These are phyloP conservation scores for Globisporangium cystogenes DNA, from an alignment of 352 stramenopile genomes.

Conservation along the genomic window DNA sequence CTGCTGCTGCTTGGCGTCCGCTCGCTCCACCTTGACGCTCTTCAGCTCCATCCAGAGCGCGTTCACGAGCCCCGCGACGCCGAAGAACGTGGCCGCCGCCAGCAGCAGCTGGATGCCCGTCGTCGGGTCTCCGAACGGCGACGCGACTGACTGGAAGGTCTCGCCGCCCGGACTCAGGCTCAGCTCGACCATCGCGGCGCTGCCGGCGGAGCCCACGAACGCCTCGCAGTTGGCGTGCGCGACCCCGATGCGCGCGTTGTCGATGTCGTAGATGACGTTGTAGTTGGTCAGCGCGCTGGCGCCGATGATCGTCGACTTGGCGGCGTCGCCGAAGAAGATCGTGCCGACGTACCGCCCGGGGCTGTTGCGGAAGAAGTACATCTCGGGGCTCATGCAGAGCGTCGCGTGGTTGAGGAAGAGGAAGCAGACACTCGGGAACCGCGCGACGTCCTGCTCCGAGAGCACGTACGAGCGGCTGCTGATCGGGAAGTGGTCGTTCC, in stretches of 20 bases:
- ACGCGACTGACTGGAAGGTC: conserved; percentile 26
- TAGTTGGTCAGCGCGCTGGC: conserved; percentile 58
- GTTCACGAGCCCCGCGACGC: conserved; percentile 42
- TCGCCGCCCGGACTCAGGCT: conserved; percentile 56
- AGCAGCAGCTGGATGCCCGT: conserved; percentile 41
- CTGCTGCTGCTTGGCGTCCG: too few species aligned
- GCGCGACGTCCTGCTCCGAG: conserved; percentile 17
- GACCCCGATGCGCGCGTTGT: conserved; percentile 66
- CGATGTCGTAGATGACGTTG: conserved; percentile 78
- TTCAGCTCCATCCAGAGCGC: conserved; percentile 37
- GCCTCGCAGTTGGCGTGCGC: conserved; percentile 46
- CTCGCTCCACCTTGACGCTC: neutral
- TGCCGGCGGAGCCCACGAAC: neutral
- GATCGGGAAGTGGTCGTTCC: conserved; percentile 31
- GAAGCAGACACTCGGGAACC: conserved; percentile 62
- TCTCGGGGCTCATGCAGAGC: conserved; percentile 41
- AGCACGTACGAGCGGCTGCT: conserved; percentile 42
- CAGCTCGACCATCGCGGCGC: conserved; percentile 28
- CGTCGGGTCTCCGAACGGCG: conserved; percentile 22
- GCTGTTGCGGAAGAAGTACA: conserved; percentile 43
- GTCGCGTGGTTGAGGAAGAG: conserved; percentile 51
- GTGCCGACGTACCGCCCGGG: conserved; percentile 47
- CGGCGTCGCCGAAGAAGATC: conserved; percentile 60
- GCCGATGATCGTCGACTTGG: conserved; percentile 65
- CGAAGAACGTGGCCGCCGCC: conserved; percentile 28